Evolutionary conservation across 805 yeast species (phyloP), one percentile per base, ranked within the genome.

Genomic region (Wickerhamomyces tratensis): DNA sequence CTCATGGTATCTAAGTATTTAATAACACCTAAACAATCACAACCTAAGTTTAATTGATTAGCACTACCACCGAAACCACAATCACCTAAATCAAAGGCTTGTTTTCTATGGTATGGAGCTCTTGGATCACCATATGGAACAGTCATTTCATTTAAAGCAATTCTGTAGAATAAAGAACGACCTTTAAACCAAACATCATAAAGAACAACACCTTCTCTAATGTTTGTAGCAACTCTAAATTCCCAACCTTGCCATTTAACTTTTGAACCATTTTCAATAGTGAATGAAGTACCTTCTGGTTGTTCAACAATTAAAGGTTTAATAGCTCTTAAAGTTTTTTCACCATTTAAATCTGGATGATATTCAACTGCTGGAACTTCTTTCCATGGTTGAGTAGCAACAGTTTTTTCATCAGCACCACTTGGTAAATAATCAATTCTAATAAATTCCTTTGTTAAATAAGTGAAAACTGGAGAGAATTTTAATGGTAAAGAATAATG

Each of bases 111-210:
- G 67, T 72, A 80, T 49, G 93, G 93, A 38, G 80, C 79, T 63
- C 91, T 73, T 56, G 89, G 87, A 60, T 84, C 91, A 61, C 86
- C 89, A 57, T 85, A 84, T 33, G 93, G 93, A 49, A 85, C 94
- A 36, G 91, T 83, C 94, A 85, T 84, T 64, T 84, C 94, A 43
- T 84, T 76, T 51, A 83, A 64, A 3, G 88, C 72, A 39, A 82
- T 61, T 66, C 93, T 72, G 72, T 84, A 83, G 57, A 83, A 74
- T 37, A 78, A 65, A 39, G 83, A 80, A 63, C 93, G 77, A 41
- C 89, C 91, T 61, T 82, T 81, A 69, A 82, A 84, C 56, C 67
- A 67, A 41, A 77, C 79, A 51, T 84, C 85, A 60, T 84, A 83
- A 34, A 84, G 50, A 31, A 80, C 91, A 52, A 82, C 70, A 50